Percentiles rank a stretch among this genome's conserved stretches.
Conservation (phyloP, 2,329 filamentous ascomycete species). For the Dothideomycetes sp. region DNA sequence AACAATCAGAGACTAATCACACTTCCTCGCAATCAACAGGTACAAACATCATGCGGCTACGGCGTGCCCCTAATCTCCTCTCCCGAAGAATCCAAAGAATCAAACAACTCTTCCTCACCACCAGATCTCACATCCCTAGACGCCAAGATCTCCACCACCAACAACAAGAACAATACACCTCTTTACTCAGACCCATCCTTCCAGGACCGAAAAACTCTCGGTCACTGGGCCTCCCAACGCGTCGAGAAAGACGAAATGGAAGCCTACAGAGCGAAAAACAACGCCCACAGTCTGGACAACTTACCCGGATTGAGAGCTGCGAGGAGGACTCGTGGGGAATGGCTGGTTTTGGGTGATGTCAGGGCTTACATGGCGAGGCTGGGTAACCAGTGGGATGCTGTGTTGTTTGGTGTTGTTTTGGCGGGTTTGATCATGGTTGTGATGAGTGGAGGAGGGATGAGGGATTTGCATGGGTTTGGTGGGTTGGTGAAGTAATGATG, state of each 20-base stretch:
- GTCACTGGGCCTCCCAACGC: constrained; percentile 42
- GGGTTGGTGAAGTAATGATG: too few species aligned
- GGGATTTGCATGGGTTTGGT: too few species aligned
- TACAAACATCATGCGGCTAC: constrained; percentile 59
- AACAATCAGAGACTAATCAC: too few species aligned
- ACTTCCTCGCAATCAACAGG: constrained; percentile 22
- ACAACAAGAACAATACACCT: not conserved
- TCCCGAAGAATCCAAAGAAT: constrained; percentile 18
- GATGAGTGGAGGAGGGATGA: too few species aligned
- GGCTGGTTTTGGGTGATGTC: constrained; percentile 35
- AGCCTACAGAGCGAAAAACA: constrained; percentile 50
- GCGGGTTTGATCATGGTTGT: constrained; percentile 15
- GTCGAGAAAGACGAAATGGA: constrained; percentile 42
- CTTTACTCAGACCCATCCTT: constrained; percentile 14
- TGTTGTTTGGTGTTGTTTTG: constrained; percentile 19
- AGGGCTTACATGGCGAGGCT: constrained; percentile 16
- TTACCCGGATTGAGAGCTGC: constrained; percentile 49
- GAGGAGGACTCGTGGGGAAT: constrained; percentile 42
- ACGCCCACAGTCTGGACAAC: constrained; percentile 49
- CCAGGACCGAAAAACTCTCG: constrained; percentile 48
- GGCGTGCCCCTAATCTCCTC: constrained; percentile 49
- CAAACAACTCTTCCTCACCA: too few species aligned
- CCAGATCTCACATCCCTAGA: too few species aligned
- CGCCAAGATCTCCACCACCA: too few species aligned
- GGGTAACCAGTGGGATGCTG: constrained; percentile 19